Evolutionary conservation across 352 stramenopile species (phyloP).

Genomic region (Phytophthora pluvialis): DNA sequence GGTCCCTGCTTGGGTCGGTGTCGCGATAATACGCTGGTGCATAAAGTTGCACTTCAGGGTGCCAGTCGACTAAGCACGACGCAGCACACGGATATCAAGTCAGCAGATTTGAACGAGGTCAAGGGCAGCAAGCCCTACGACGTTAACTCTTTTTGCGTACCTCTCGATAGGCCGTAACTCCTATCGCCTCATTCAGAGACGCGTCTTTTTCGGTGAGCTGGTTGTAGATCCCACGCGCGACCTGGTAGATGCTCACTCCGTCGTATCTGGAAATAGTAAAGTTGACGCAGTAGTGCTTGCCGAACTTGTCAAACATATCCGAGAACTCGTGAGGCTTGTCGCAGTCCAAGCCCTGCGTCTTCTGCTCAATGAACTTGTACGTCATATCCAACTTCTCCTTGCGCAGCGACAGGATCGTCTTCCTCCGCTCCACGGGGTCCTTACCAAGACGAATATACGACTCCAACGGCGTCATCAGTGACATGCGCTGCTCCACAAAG

Average conservation of each 20-base stretch:
- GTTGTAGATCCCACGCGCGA: constrained; percentile 69
- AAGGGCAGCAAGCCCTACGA: neutral
- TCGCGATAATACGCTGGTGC: constrained; percentile 75
- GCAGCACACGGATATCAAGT: neutral
- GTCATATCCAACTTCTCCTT: constrained; percentile 84
- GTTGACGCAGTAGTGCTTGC: constrained; percentile 76
- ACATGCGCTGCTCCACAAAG: constrained; percentile 45
- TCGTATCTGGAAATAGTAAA: constrained; percentile 79
- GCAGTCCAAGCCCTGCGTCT: constrained; percentile 53
- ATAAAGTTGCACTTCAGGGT: constrained; percentile 78
- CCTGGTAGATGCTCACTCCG: constrained; percentile 56
- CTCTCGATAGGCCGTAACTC: constrained; percentile 58
- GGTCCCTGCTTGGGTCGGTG: constrained; percentile 46
- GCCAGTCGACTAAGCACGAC: constrained; percentile 53
- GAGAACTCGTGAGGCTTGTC: constrained; percentile 63
- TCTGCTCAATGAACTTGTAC: constrained; percentile 77
- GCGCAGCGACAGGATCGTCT: constrained; percentile 54
- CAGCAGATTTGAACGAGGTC: neutral
- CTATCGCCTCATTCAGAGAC: constrained; percentile 53
- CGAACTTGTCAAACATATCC: constrained; percentile 80
- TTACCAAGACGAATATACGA: constrained; percentile 67
- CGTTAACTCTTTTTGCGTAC: constrained; percentile 10
- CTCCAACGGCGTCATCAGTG: constrained; percentile 75
- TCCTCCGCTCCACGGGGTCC: constrained; percentile 56
- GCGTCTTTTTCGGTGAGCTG: constrained; percentile 70